A percentile compares a stretch with the other conserved stretches of the same genome.
phyloP scores from a whole-genome alignment of 768 basidiomycete genomes.

The Agaricus bisporus region DNA sequence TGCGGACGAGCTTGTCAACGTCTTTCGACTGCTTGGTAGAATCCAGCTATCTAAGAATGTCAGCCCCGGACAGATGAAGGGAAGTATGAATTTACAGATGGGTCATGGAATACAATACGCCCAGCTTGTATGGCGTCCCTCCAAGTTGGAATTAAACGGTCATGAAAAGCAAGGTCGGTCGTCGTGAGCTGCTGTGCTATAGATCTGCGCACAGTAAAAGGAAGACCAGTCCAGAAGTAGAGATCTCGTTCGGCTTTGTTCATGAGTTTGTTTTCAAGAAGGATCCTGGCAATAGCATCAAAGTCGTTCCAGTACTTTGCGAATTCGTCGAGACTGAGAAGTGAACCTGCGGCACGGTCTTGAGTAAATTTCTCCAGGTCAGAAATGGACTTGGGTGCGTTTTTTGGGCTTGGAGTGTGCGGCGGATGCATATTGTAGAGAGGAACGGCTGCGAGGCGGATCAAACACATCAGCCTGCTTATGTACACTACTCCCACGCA shows the following conservation, averaged over 20 bases:
- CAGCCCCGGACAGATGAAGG: background rate
- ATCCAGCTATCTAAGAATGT: background rate
- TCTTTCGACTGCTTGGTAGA: background rate
- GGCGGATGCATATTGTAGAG: background rate
- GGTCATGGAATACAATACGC: background rate
- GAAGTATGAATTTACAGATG: background rate
- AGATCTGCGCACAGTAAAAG: background rate
- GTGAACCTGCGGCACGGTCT: background rate
- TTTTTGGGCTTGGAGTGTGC: background rate
- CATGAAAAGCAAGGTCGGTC: background rate
- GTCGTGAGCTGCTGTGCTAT: background rate
- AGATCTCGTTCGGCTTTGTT: background rate
- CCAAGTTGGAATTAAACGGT: background rate
- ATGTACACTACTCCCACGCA: background rate
- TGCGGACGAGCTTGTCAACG: background rate
- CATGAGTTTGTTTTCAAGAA: background rate
- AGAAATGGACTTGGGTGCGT: background rate
- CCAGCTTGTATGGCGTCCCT: background rate
- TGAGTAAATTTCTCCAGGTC: background rate
- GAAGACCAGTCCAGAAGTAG: background rate
- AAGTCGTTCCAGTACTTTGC: constrained; percentile 4
- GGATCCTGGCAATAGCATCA: background rate
- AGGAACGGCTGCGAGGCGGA: too few species aligned
- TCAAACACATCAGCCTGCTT: background rate
- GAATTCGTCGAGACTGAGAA: background rate